phyloP scores from a whole-genome alignment of 2,329 filamentous ascomycete species.

The Leptographium galeiforme region DNA sequence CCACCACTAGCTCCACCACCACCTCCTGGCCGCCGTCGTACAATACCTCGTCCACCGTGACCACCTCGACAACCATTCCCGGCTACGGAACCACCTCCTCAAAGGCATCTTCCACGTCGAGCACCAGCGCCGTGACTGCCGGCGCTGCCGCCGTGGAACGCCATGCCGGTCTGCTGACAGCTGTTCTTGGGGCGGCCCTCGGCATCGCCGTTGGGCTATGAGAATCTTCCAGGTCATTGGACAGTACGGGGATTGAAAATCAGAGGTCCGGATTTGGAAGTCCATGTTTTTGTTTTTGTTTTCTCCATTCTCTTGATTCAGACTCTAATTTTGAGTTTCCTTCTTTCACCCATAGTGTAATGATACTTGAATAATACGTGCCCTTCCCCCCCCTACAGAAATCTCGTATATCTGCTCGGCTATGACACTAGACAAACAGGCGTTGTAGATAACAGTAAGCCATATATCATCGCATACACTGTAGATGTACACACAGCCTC shows the following conservation, averaged over 20 bases:
- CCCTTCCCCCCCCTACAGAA: too few relatives aligned
- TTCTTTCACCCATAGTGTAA: background rate
- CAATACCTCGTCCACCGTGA: background rate
- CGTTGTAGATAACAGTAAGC: too few relatives aligned
- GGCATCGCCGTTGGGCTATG: background rate
- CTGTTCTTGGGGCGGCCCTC: background rate
- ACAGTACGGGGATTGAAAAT: background rate
- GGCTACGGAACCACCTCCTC: background rate
- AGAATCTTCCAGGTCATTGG: background rate
- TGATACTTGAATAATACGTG: background rate
- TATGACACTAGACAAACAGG: too few relatives aligned
- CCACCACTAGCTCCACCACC: background rate
- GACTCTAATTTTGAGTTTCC: background rate
- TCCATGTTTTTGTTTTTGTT: background rate
- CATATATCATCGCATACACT: too few relatives aligned
- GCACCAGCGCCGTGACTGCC: background rate
- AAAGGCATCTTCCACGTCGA: background rate
- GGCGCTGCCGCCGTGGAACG: background rate
- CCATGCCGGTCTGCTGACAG: background rate
- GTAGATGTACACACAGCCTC: too few relatives aligned
- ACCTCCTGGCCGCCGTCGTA: background rate
- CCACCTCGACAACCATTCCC: background rate
- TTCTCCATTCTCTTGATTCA: background rate
- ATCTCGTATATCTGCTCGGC: background rate
- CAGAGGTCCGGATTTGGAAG: background rate